Base-by-base conservation (phyloP, 169 alveolate genomes). In the Plasmodium cynomolgi region DNA sequence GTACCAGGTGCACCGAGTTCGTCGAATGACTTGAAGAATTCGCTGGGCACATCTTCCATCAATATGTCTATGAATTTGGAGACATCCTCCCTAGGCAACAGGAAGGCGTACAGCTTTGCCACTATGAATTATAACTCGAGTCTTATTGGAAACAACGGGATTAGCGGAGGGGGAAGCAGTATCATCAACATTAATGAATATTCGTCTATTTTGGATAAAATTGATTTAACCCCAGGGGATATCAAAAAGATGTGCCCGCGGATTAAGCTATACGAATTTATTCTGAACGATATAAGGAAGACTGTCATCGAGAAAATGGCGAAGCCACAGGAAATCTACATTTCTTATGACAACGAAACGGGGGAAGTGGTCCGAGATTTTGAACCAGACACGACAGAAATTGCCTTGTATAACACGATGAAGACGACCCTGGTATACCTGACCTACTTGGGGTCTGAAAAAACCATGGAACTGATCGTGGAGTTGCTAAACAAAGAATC, bases 361-460 rank as follows among this genome's bases (percentile, higher is more conserved):
- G 98, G 99, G 13, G 99, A 98, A 79, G 98, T 98, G 37, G 97
- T 98, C 33, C 83, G 99, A 83, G 97, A 98, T 96, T 83, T 95
- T 96, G 93, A 97, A 93, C 96, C 97, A 17, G 98, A 99, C 93
- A 98, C 99, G 5, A 99, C 99, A 31, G 99, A 99, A 93, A 97
- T 98, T 56, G 97, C 99, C 31, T 96, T 99, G 73, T 99, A 99
- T 96, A 99, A 99, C 88, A 93, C 98, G 68, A 98, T 99, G 99
- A 98, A 99, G 91, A 99, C 98, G 71, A 97, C 98, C 44, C 96
- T 99, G 83, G 98, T 99, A 26, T 98, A 98, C 75, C 96, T 99
- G 37, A 98, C 99, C 26, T 98, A 99, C 92, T 92, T 99, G 90
- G 99, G 99, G 77, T 99, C 98, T 68, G 97, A 97, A 41, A 97